Conservation (phyloP, 2,329 filamentous ascomycete genomes). For the Colletotrichum salicis region DNA sequence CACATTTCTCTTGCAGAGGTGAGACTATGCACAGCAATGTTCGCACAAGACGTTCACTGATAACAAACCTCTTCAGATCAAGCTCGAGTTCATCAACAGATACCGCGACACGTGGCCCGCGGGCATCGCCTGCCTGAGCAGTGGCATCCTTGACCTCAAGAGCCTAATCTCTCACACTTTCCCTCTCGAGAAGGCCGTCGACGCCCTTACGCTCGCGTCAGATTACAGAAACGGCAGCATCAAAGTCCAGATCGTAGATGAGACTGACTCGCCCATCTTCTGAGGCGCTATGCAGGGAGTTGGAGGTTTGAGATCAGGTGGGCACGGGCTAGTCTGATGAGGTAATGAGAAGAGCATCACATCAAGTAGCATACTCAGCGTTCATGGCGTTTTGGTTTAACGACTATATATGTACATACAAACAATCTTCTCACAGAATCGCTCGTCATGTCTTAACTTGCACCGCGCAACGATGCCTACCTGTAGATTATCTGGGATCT, state of each 20-base stretch:
- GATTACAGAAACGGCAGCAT: slow-evolving; percentile 48
- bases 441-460: no score
- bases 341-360: neutral
- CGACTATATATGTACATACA: neutral
- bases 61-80: slow-evolving; percentile 56
- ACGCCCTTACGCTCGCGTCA: slow-evolving; percentile 56
- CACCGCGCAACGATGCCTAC: no score
- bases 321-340: neutral
- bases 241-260: slow-evolving; percentile 49
- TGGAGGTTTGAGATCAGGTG: neutral
- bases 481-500: no score
- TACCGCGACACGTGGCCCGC: slow-evolving; percentile 77
- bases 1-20: slow-evolving; percentile 71
- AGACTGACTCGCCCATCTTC: slow-evolving; percentile 27
- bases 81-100: slow-evolving; percentile 76
- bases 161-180: slow-evolving; percentile 72
- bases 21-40: slow-evolving; percentile 21
- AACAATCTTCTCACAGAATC: no score
- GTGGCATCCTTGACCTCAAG: slow-evolving; percentile 70
- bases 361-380: slow-evolving; percentile 7
- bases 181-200: slow-evolving; percentile 68
- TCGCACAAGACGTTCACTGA: no score
- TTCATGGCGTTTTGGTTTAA: slow-evolving; percentile 10
- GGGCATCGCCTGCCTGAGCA: slow-evolving; percentile 69
- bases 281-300: neutral